Evolutionary conservation across 2,329 filamentous ascomycete species (phyloP).

Genomic region (Botrytis elliptica): DNA sequence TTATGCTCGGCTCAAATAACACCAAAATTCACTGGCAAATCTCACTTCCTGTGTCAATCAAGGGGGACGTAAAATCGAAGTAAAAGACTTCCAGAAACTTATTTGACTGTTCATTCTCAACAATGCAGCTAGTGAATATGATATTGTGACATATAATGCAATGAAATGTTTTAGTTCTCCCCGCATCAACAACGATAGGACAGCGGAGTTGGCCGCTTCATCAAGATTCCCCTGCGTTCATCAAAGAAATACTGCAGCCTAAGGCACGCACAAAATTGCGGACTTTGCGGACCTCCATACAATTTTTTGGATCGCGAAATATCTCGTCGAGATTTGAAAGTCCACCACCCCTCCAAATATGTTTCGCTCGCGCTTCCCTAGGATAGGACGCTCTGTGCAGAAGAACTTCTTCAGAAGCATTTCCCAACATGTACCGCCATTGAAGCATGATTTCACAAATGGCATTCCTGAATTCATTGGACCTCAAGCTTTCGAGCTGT

Average conservation of each 20-base stretch:
- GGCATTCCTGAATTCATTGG: slow-evolving; percentile 71
- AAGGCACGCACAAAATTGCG: not conserved
- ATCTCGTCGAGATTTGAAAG: slow-evolving; percentile 11
- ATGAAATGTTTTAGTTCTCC: not conserved
- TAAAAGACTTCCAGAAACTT: slow-evolving; percentile 12
- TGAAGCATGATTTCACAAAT: slow-evolving; percentile 47
- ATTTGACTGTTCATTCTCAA: slow-evolving; percentile 26
- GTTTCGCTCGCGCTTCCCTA: slow-evolving; percentile 38
- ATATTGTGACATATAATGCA: slow-evolving; percentile 2
- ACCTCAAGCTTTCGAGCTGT: slow-evolving; percentile 65
- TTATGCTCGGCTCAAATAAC: slow-evolving; percentile 20
- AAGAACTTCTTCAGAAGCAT: slow-evolving; percentile 9
- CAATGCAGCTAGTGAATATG: not conserved
- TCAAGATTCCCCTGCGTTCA: not conserved
- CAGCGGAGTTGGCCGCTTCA: slow-evolving; percentile 19
- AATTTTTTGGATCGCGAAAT: slow-evolving; percentile 22
- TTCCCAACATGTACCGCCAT: slow-evolving; percentile 37
- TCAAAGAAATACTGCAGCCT: slow-evolving; percentile 1
- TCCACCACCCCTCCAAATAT: slow-evolving; percentile 26
- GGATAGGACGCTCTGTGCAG: slow-evolving; percentile 28
- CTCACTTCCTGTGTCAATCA: slow-evolving; percentile 9
- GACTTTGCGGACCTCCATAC: slow-evolving; percentile 14
- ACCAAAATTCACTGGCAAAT: not conserved
- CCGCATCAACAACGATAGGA: slow-evolving; percentile 10
- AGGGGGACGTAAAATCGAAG: slow-evolving; percentile 20